These are phyloP conservation scores for Globisporangium polare DNA, from an alignment of 352 stramenopile species.

Conservation along the genomic window DNA sequence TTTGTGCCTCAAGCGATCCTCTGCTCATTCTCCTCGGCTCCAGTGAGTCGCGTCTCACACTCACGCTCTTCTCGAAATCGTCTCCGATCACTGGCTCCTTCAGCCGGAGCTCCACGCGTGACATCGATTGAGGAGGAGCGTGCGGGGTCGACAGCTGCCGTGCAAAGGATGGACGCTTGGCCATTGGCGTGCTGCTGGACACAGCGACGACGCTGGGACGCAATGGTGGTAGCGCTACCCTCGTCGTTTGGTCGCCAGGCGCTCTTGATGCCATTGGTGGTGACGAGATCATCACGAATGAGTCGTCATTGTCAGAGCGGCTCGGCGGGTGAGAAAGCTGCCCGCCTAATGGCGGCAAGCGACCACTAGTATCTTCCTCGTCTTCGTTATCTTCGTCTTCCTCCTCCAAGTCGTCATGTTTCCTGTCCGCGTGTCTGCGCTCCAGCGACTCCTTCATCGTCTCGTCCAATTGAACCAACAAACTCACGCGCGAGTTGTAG, in stretches of 20 bases:
- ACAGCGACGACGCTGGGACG: constrained; percentile 2
- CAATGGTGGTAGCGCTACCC: constrained; percentile 17
- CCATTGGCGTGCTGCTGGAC: background rate
- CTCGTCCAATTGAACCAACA: constrained; percentile 37
- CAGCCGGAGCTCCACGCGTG: constrained; percentile 47
- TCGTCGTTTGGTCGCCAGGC: background rate
- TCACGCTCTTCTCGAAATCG: constrained; percentile 24
- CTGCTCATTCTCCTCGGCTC: background rate
- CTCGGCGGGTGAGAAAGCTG: constrained; percentile 13
- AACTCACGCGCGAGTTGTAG: constrained; percentile 48
- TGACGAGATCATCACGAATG: constrained; percentile 8
- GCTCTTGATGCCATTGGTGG: constrained; percentile 7
- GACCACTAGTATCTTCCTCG: constrained; percentile 14
- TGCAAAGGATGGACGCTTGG: constrained; percentile 22
- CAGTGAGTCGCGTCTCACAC: constrained; percentile 21
- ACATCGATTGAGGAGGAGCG: constrained; percentile 23
- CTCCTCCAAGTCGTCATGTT: background rate
- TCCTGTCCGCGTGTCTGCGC: background rate
- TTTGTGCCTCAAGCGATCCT: background rate
- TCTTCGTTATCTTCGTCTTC: constrained; percentile 16
- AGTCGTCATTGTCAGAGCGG: constrained; percentile 12
- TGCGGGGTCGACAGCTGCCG: constrained; percentile 17
- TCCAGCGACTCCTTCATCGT: constrained; percentile 16
- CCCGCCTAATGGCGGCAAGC: constrained; percentile 19
- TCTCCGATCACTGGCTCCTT: constrained; percentile 54